Percentiles rank a stretch among this genome's conserved stretches.
Evolutionary conservation across 805 yeast species (phyloP).

Genomic region (Saturnispora sekii): DNA sequence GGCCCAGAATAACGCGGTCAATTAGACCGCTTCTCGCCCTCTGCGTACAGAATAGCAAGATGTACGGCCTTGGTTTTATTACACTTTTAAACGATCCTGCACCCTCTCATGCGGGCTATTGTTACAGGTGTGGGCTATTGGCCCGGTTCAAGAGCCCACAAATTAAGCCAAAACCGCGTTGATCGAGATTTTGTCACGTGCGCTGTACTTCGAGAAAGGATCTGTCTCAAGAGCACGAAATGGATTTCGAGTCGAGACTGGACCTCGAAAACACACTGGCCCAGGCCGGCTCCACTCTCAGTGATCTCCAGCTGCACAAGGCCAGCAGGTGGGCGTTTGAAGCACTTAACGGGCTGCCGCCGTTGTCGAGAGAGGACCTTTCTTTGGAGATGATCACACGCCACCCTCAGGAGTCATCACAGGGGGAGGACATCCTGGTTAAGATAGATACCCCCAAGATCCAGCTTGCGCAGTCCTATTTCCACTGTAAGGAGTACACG

Average conservation of each 20-base stretch:
- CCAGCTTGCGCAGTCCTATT: conserved; percentile 56
- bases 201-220: not conserved
- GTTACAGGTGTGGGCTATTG: too few species aligned
- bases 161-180: too few species aligned
- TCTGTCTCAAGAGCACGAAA: not conserved
- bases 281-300: not conserved
- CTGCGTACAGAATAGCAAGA: too few species aligned
- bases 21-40: too few species aligned
- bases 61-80: too few species aligned
- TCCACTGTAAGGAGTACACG: conserved; percentile 78
- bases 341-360: conserved; percentile 11
- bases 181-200: not conserved
- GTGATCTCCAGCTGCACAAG: conserved; percentile 12
- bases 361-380: conserved; percentile 8
- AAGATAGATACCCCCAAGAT: not conserved
- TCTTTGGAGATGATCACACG: conserved; percentile 7
- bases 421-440: not conserved
- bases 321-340: conserved; percentile 11
- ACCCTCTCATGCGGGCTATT: too few species aligned
- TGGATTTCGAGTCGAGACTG: conserved; percentile 5
- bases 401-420: not conserved
- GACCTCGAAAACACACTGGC: conserved; percentile 1
- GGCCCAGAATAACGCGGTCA: too few species aligned
- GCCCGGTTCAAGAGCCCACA: too few species aligned
- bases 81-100: too few species aligned